A percentile compares a stretch with the other conserved stretches of the same genome.
Evolutionary conservation across 805 yeast genomes (phyloP).

Genomic region (Pichia phayaonensis): DNA sequence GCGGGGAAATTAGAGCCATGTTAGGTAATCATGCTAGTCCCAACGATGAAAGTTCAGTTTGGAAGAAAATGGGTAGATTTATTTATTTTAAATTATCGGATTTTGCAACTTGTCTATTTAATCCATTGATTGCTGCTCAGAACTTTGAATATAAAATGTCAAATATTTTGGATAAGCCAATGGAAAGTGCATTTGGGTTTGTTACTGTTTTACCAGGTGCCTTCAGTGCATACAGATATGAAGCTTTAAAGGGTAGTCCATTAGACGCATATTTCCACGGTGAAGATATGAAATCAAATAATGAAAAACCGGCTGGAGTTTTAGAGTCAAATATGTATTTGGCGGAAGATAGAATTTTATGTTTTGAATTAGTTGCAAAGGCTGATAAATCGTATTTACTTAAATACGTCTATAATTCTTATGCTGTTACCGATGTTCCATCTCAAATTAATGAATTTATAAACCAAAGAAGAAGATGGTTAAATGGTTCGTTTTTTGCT

Average conservation of each 20-base stretch:
- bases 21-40: slow-evolving; percentile 25
- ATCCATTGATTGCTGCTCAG: slow-evolving; percentile 89
- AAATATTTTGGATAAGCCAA: slow-evolving; percentile 88
- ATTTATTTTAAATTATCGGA: slow-evolving; percentile 41
- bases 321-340: slow-evolving; percentile 93
- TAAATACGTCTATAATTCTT: slow-evolving; percentile 77
- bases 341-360: slow-evolving; percentile 91
- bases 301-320: slow-evolving; percentile 67
- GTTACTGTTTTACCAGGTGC: slow-evolving; percentile 96
- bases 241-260: slow-evolving; percentile 75
- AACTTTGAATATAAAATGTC: slow-evolving; percentile 95
- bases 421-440: slow-evolving; percentile 94
- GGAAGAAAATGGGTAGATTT: slow-evolving; percentile 18
- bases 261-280: slow-evolving; percentile 88
- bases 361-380: slow-evolving; percentile 91
- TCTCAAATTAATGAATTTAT: slow-evolving; percentile 80
- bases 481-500: slow-evolving; percentile 94
- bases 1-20: slow-evolving; percentile 91
- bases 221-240: slow-evolving; percentile 83
- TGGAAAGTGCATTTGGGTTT: slow-evolving; percentile 89
- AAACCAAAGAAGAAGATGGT: slow-evolving; percentile 91
- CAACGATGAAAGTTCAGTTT: slow-evolving; percentile 24
- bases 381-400: slow-evolving; percentile 61
- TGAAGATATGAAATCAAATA: slow-evolving; percentile 56
- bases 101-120: slow-evolving; percentile 46